Base-by-base conservation (phyloP, 306 rosid genomes). In the Lathyrus tuberosus region DNA sequence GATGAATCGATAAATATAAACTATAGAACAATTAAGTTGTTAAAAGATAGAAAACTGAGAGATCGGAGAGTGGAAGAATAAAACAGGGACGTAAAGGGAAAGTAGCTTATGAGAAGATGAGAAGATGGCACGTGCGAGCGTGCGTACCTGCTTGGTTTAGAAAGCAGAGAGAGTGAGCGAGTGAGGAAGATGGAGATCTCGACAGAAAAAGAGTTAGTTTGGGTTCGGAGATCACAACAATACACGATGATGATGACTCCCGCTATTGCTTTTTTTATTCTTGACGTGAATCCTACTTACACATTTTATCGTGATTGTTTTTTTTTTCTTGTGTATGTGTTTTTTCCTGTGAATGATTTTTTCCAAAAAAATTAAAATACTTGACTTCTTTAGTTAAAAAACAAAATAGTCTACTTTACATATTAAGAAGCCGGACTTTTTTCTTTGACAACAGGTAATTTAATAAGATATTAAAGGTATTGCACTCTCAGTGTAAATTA, bases 141-240 rank as follows among this genome's bases (percentile, higher is more conserved):
- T 42, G 61, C 15, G 48, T 80, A 88, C 90, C 90, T 86, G 80
- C 61, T 64, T 17, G 71, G 57, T 76, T 17, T 33, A 22, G 46
- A 73, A 53, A 61, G 65, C 43, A 52, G 69, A 65, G 69, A 38
- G 65, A 64, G 76, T 58, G 85, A 31, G 38, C 6, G 38, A n/a
- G n/a, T n/a, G n/a, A 35, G 40, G 40, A 35, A 35, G 40, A 35
- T 35, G 40, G 40, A 53, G 28, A 58, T 42, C 51, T 65, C 41
- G 22, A 35, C 22, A 35, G 38, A 11, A 28, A 12, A 69, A 53
- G 22, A 8, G 31, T 52, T 17, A 17, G 57, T 49, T 52, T 53
- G 7, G 26, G 26, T 66, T 78, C 52, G 78, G 68, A 77, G 92
- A 83, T 79, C 92, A 78, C 81, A 80, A 51, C 42, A 57, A 54